Conservation (phyloP, 768 basidiomycete genomes). For the Suillus subluteus region DNA sequence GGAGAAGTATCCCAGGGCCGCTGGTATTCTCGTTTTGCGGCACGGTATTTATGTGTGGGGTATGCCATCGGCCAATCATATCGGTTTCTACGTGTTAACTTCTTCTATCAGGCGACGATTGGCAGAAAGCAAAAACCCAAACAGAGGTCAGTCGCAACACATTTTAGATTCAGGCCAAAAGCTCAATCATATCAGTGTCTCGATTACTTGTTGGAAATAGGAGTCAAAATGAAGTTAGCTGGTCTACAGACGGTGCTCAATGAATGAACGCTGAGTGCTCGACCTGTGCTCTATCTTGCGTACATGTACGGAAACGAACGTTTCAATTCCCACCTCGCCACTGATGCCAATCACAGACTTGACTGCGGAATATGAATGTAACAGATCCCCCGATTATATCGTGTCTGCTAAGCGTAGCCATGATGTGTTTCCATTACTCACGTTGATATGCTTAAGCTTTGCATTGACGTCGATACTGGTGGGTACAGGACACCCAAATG, state of each 20-base stretch:
- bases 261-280: constrained; percentile 17
- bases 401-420: neutral
- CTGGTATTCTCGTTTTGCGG: constrained; percentile 74
- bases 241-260: constrained; percentile 54
- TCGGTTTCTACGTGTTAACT: constrained; percentile 17
- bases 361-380: neutral
- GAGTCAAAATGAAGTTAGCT: constrained; percentile 77
- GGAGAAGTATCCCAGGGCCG: constrained; percentile 76
- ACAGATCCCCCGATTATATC: neutral
- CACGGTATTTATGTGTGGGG: constrained; percentile 91
- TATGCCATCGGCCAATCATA: constrained; percentile 30
- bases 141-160: constrained; percentile 57
- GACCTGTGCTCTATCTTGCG: neutral
- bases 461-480: neutral
- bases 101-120: constrained; percentile 54
- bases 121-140: constrained; percentile 91
- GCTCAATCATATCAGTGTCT: constrained; percentile 59
- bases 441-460: neutral
- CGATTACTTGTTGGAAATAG: constrained; percentile 90
- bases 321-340: neutral
- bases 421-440: neutral
- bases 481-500: neutral
- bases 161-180: constrained; percentile 3
- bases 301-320: neutral
- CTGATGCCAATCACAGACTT: neutral